phyloP scores from a whole-genome alignment of 441 rosid genomes.

The Theobroma grandiflorum region DNA sequence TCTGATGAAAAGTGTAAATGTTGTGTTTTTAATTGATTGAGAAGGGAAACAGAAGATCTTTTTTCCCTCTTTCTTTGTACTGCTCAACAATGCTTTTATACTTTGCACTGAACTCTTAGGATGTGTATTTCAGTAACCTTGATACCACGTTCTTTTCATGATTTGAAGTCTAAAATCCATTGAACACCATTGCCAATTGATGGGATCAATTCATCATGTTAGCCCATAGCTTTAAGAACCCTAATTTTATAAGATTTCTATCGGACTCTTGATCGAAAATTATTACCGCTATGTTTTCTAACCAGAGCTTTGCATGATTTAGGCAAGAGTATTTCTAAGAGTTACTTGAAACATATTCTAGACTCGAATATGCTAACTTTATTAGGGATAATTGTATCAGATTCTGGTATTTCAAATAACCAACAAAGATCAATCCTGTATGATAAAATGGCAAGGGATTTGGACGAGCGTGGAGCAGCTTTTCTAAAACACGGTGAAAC shows the following conservation, averaged over 20 bases:
- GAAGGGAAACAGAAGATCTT: not conserved
- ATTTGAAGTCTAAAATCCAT: not conserved
- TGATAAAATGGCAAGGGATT: slow-evolving; percentile 80
- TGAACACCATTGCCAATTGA: not conserved
- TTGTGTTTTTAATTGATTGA: not conserved
- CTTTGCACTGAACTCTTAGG: not conserved
- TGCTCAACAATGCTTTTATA: not conserved
- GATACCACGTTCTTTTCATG: not conserved
- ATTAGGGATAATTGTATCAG: slow-evolving; percentile 40
- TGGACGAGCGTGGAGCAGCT: slow-evolving; percentile 71
- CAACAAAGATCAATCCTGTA: slow-evolving; percentile 69
- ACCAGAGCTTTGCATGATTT: not conserved
- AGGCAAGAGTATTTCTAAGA: not conserved
- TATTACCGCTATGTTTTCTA: no score
- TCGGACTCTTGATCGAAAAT: not conserved
- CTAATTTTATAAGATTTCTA: not conserved
- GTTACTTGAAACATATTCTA: not conserved
- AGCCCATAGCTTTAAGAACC: not conserved
- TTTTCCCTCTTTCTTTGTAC: not conserved
- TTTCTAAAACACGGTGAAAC: slow-evolving; percentile 91
- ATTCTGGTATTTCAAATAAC: slow-evolving; percentile 43
- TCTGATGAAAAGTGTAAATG: not conserved
- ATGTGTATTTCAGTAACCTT: not conserved
- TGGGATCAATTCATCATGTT: slow-evolving; percentile 5
- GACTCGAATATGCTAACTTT: slow-evolving; percentile 26